A percentile compares a stretch with the other conserved stretches of the same genome.
Evolutionary conservation across 2,329 filamentous ascomycete genomes (phyloP).

Genomic region (Colletotrichum sp.): DNA sequence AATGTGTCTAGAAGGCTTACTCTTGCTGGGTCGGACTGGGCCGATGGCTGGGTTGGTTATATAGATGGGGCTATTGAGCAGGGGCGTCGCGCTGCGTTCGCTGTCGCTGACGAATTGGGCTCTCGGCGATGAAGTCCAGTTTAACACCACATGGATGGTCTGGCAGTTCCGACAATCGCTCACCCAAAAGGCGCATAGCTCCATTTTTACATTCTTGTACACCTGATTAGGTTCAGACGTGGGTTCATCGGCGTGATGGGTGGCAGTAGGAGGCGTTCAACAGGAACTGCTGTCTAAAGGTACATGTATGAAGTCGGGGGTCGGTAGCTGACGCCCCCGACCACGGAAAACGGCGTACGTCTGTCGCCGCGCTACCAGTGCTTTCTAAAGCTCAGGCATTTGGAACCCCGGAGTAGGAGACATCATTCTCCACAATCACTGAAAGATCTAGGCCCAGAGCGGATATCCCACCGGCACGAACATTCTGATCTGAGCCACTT

Average conservation of each 20-base stretch:
- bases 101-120: background rate
- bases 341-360: background rate
- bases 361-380: background rate
- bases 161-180: background rate
- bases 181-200: background rate
- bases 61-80: background rate
- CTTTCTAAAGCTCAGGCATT: background rate
- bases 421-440: background rate
- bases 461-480: background rate
- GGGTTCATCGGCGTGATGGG: rapidly evolving
- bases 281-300: rapidly evolving
- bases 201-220: background rate
- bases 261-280: background rate
- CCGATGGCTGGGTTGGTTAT: background rate
- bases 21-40: background rate
- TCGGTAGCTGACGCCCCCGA: background rate
- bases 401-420: background rate
- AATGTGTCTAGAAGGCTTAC: background rate
- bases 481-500: background rate
- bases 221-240: background rate
- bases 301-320: background rate
- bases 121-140: background rate
- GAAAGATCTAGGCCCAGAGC: background rate
- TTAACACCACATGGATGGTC: background rate
- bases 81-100: background rate